A percentile compares a stretch with the other conserved stretches of the same genome.
Evolutionary conservation across 2,329 filamentous ascomycete genomes (phyloP).

Genomic region (Penicillium sp.): DNA sequence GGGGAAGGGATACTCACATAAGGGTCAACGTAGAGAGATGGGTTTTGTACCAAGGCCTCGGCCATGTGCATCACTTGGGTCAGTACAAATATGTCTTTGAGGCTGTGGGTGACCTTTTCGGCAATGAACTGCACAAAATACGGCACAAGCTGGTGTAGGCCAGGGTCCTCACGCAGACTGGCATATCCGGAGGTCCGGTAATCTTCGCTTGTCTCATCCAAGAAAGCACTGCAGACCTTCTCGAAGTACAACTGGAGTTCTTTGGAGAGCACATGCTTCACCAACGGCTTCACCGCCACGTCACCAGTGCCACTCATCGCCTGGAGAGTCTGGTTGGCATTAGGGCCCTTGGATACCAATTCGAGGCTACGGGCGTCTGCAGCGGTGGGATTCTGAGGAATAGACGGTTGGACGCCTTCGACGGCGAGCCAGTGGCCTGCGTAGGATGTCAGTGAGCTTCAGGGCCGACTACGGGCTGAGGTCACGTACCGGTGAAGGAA

Average conservation of each 20-base stretch:
- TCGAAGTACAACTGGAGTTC: constrained; percentile 96
- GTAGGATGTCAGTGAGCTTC: constrained; percentile 7
- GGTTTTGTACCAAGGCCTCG: constrained; percentile 77
- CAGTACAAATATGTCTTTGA: constrained; percentile 84
- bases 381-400: constrained; percentile 90
- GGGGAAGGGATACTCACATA: constrained; percentile 46
- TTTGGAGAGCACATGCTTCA: constrained; percentile 94
- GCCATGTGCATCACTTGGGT: constrained; percentile 90
- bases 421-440: constrained; percentile 94
- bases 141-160: constrained; percentile 88
- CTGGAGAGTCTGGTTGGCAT: constrained; percentile 78
- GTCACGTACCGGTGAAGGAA: constrained; percentile 71
- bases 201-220: constrained; percentile 83
- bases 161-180: constrained; percentile 81
- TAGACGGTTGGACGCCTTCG: constrained; percentile 93
- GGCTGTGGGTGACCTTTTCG: constrained; percentile 89
- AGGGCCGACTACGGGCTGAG: neutral
- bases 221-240: constrained; percentile 81
- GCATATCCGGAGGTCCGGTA: constrained; percentile 80
- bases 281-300: constrained; percentile 76
- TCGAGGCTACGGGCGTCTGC: constrained; percentile 79
- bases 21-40: constrained; percentile 68
- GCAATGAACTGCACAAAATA: constrained; percentile 96
- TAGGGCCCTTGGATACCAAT: constrained; percentile 81
- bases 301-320: constrained; percentile 80